Conservation (phyloP, 441 rosid genomes). For the Aquilaria agallochum region DNA sequence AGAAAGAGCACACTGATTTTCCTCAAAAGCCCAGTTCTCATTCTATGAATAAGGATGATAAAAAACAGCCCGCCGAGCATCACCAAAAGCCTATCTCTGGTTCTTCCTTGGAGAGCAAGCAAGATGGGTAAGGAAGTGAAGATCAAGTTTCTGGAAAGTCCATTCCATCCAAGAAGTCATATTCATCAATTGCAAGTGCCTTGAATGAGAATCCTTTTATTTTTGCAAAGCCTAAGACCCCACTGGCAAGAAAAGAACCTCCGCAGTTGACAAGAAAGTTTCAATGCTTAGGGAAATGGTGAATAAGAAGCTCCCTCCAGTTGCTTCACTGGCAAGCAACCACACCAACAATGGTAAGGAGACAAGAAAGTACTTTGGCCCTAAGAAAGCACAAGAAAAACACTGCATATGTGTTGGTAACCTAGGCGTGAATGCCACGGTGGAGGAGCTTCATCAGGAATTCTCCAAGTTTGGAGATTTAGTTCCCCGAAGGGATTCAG, state of each 20-base stretch:
- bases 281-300: background rate
- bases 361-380: background rate
- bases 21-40: slow-evolving; percentile 1
- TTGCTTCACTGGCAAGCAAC: background rate
- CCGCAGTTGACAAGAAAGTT: background rate
- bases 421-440: background rate
- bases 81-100: too few relatives aligned
- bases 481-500: background rate
- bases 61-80: too few relatives aligned
- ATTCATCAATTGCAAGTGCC: background rate
- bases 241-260: background rate
- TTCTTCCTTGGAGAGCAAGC: too few relatives aligned
- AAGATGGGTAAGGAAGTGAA: background rate
- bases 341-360: background rate
- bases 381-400: background rate
- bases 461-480: background rate
- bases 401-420: background rate
- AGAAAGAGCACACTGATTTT: too few relatives aligned
- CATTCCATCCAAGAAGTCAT: background rate
- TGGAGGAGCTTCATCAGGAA: background rate
- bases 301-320: background rate
- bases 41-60: background rate
- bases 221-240: background rate
- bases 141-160: background rate
- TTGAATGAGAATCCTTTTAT: background rate